Conservation (phyloP, 202 grass and related monocot genomes). For the Elaeis oleifera region DNA sequence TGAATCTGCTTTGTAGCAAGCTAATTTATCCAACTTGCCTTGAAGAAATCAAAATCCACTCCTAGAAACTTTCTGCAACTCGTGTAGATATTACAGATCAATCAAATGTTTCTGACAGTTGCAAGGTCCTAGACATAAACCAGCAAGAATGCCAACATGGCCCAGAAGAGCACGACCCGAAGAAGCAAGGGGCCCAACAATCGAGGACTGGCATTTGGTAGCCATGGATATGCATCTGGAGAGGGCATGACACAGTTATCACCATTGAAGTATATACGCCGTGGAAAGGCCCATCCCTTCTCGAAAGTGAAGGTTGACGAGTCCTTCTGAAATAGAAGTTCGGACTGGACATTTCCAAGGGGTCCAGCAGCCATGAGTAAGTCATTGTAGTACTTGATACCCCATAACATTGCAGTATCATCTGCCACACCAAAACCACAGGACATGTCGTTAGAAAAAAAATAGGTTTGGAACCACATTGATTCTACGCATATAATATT, state of each 20-base stretch:
- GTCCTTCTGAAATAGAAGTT: conserved; percentile 82
- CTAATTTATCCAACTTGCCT: too few species aligned
- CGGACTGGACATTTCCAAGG: conserved; percentile 82
- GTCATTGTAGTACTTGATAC: conserved; percentile 96
- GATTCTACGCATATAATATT: too few species aligned
- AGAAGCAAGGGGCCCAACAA: conserved; percentile 22
- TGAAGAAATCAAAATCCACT: not conserved
- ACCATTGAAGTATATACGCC: conserved; percentile 82
- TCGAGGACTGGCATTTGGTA: conserved; percentile 56
- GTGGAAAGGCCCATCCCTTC: conserved; percentile 93
- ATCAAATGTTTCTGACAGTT: too few species aligned
- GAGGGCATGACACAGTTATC: conserved; percentile 96
- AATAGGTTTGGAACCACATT: not conserved
- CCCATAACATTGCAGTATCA: conserved; percentile 94
- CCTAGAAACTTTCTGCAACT: too few species aligned
- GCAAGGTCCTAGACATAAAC: conserved; percentile 13
- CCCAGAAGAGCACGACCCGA: conserved; percentile 22
- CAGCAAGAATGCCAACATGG: conserved; percentile 28
- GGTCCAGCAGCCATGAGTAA: conserved; percentile 57
- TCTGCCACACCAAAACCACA: conserved; percentile 28
- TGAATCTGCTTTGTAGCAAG: not conserved
- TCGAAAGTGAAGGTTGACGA: conserved; percentile 60
- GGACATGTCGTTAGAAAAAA: not conserved
- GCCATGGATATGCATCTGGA: conserved; percentile 75
- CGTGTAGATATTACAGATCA: too few species aligned